Evolutionary conservation across 345 rosid species (phyloP), one percentile per base, ranked within the genome.

Genomic region (Eucalyptus regnans): DNA sequence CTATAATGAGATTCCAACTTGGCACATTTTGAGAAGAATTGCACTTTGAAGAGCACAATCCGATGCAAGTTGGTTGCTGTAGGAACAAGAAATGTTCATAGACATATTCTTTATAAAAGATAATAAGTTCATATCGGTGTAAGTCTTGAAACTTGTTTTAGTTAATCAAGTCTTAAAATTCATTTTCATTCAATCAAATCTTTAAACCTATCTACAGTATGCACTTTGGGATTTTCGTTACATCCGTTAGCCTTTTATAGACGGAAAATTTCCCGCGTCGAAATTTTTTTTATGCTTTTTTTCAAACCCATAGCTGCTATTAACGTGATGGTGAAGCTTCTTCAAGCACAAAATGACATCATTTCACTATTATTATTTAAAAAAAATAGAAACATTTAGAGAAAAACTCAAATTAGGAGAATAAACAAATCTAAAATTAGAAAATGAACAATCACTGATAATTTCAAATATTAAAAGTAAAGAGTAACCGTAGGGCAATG

Each of bases 401-500:
- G 18, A 56, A 56, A 54, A 56, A 56, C 31, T 60, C 12, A 60
- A 60, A 25, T 60, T 60, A 60, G 29, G 4, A 60, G 66, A 60
- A 25, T 41, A 60, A 56, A 25, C 14, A 25, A 60, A 60, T 60
- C 31, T 5, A 60, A 10, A 25, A 25, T 60, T 60, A 3, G 66
- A 60, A 58, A 25, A 1, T 11, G 66, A 60, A 8, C 11, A 25
- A 23, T 10, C 31, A 25, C 6, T 60, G 25, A 60, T 25, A 25
- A 9, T 25, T 60, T 60, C 66, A 25, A 60, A 60, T 23, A 25
- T 23, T 60, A 60, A 25, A 11, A 25, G 1, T 60, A 60, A 60
- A 25, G 66, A 60, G 5, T 25, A 58, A 58, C 0, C 0, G n/a
- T 3, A 58, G n/a, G 7, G n/a, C 1, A 0, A 2, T 58, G 14